Base-by-base conservation (phyloP, 2,329 filamentous ascomycete species). In the Ophiocordyceps sinensis region DNA sequence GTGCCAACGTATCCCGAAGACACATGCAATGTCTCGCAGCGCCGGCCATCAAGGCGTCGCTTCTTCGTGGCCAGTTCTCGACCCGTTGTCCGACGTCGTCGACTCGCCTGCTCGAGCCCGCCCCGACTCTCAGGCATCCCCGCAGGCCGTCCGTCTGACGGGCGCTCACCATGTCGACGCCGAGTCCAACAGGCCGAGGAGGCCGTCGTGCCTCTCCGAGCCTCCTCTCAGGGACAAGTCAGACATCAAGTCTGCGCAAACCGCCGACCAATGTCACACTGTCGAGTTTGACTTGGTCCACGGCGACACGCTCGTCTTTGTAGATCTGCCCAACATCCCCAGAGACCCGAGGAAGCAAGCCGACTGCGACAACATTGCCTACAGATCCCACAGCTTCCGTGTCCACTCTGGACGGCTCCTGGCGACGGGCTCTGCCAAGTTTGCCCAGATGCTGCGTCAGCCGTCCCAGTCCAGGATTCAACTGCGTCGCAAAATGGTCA, bases 391-490 rank as follows among this genome's bases (percentile, higher is more conserved):
- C 28, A 42, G 53, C 19, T 57, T 73, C 41, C 61, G 60, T 3
- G 65, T 73, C 41, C 57, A 64, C 43, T 71, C 70, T 1, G 50
- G 61, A 2, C 69, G 64, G 36, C 58, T 77, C 5, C 54, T 65
- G 5, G 58, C 53, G 1, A 68, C 68, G 5, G 62, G 60, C 1
- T 75, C 71, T 0, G 49, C 57, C 17, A 64, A 66, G 35, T 72
- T 77, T 41, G 49, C 51, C n/a, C 56, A 61, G 3, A 61, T 70
- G 53, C 56, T 75, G 3, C 54, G 53, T 11, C 62, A 65, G 0
- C 56, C 57, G 8, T 58, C 59, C 10, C 67, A 71, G 47, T 60
- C 57, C 21, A 61, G 61, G 5, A 50, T 59, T 14, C 54, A 52
- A 31, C 58, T 66, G 19, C 62, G 60, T 13, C 59, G 59, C 17